Evolutionary conservation across 768 basidiomycete genomes (phyloP).

Genomic region (Mycena crocata): DNA sequence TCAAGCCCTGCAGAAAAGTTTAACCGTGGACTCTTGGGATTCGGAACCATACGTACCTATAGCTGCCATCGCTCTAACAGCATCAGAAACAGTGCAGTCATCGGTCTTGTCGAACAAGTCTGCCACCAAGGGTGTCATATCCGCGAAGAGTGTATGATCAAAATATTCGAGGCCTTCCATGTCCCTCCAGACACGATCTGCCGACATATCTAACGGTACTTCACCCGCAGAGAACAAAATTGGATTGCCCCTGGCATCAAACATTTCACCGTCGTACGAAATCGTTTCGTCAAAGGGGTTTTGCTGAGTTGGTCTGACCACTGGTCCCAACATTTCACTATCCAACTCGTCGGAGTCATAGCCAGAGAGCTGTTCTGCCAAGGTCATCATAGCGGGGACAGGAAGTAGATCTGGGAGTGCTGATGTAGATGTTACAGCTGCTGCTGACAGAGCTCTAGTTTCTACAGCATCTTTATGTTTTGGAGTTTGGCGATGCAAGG

Average conservation of each 20-base stretch:
- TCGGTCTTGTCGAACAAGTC: not conserved
- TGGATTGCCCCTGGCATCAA: too few relatives aligned
- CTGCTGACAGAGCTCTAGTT: not conserved
- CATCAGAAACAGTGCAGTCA: not conserved
- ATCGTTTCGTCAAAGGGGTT: too few relatives aligned
- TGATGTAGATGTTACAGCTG: not conserved
- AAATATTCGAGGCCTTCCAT: not conserved
- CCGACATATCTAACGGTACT: too few relatives aligned
- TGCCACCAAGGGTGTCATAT: not conserved
- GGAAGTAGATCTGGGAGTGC: not conserved
- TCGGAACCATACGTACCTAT: not conserved
- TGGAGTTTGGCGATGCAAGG: not conserved
- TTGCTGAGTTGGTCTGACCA: too few relatives aligned
- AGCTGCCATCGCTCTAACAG: not conserved
- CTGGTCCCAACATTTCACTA: not conserved
- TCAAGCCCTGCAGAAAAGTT: not conserved
- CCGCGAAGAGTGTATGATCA: not conserved
- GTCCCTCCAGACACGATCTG: not conserved
- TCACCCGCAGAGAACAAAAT: too few relatives aligned
- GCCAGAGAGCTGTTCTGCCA: not conserved
- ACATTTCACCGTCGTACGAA: too few relatives aligned
- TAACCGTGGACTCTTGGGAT: not conserved
- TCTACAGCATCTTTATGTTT: not conserved
- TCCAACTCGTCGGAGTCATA: not conserved
- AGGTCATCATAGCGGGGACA: not conserved